phyloP scores from a whole-genome alignment of 2,329 filamentous ascomycete genomes.

The Stenocarpella maydis region DNA sequence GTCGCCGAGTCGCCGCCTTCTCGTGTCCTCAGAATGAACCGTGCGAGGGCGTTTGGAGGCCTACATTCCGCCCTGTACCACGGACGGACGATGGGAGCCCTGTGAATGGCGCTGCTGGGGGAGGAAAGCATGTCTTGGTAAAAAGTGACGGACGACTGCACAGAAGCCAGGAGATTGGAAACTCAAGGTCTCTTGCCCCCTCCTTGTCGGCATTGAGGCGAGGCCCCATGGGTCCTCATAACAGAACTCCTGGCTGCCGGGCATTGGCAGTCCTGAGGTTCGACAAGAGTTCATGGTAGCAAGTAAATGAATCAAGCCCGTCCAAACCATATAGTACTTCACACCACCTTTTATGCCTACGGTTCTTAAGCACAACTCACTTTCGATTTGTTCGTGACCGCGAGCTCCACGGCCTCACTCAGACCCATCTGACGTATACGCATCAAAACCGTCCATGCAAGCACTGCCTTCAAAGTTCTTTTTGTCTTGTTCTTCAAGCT shows the following conservation, averaged over 20 bases:
- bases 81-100: background rate
- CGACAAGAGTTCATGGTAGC: background rate
- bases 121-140: background rate
- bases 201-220: background rate
- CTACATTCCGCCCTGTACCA: background rate
- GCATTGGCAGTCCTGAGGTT: background rate
- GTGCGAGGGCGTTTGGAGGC: background rate
- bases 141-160: background rate
- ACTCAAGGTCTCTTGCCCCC: too few relatives aligned
- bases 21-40: background rate
- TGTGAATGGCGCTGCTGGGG: background rate
- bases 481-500: background rate
- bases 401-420: too few relatives aligned
- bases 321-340: background rate
- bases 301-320: background rate
- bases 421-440: background rate
- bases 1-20: background rate
- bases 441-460: background rate
- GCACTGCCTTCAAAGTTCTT: background rate
- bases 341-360: too few relatives aligned
- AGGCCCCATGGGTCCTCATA: too few relatives aligned
- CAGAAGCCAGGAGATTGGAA: background rate
- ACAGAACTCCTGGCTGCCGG: too few relatives aligned
- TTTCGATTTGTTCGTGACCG: too few relatives aligned
- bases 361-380: too few relatives aligned